A percentile compares a stretch with the other conserved stretches of the same genome.
phyloP scores from a whole-genome alignment of 1,284 basidiomycete genomes.

The Cerrena zonata region DNA sequence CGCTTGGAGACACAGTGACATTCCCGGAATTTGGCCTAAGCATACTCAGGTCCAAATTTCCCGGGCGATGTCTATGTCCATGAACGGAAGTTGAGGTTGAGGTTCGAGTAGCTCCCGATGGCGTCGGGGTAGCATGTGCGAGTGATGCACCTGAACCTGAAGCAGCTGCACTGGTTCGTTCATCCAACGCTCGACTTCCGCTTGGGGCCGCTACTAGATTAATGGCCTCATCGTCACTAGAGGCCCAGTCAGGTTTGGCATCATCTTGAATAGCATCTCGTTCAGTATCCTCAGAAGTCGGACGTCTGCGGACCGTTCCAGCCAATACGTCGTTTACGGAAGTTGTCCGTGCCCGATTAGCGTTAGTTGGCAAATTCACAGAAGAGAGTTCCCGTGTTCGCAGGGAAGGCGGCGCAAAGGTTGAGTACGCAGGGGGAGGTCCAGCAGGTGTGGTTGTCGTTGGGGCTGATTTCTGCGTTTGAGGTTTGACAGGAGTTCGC shows the following conservation, averaged over 20 bases:
- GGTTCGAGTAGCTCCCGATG: slow-evolving; percentile 19
- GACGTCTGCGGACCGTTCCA: slow-evolving; percentile 32
- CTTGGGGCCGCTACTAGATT: slow-evolving; percentile 72
- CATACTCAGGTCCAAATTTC: slow-evolving; percentile 57
- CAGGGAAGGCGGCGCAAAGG: no score
- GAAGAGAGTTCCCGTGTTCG: slow-evolving; percentile 24
- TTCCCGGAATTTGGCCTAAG: slow-evolving; percentile 31
- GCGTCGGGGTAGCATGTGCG: slow-evolving; percentile 4
- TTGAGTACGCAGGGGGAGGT: slow-evolving; percentile 54
- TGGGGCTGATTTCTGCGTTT: slow-evolving; percentile 21
- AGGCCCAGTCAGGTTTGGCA: slow-evolving; percentile 60
- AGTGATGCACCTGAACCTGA: slow-evolving; percentile 16
- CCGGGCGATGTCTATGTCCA: slow-evolving; percentile 49
- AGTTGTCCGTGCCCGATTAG: slow-evolving; percentile 40
- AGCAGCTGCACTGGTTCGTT: slow-evolving; percentile 59
- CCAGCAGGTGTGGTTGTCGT: slow-evolving; percentile 34
- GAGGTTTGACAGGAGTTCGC: slow-evolving; percentile 15
- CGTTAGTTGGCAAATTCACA: slow-evolving; percentile 23
- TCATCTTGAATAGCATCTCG: slow-evolving; percentile 36
- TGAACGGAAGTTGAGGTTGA: slow-evolving; percentile 23
- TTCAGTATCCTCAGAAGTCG: slow-evolving; percentile 18
- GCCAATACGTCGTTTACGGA: slow-evolving; percentile 59
- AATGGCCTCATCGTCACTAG: slow-evolving; percentile 79
- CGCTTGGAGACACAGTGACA: slow-evolving; percentile 32
- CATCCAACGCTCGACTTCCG: slow-evolving; percentile 73